Percentiles rank a stretch among this genome's conserved stretches.
These are phyloP conservation scores for Tephrocybe sp. DNA, from an alignment of 768 basidiomycete species.

Conservation along the genomic window DNA sequence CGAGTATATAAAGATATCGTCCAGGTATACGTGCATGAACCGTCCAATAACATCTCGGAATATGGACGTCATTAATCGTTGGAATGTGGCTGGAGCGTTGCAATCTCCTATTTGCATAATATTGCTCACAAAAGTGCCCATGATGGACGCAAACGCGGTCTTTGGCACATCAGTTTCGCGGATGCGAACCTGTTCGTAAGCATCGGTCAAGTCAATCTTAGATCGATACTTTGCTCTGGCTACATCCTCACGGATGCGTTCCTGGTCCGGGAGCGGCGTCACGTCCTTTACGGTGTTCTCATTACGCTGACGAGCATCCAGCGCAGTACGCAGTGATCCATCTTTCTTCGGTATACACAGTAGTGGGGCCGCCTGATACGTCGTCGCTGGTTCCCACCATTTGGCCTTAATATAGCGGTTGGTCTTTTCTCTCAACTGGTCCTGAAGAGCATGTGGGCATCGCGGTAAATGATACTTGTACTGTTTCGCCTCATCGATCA, in stretches of 20 bases:
- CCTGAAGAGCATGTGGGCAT: too few species aligned
- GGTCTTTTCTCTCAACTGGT: not conserved
- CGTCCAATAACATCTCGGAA: not conserved
- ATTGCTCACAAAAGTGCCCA: not conserved
- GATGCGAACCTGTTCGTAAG: too few species aligned
- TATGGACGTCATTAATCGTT: not conserved
- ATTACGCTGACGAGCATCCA: constrained; percentile 34
- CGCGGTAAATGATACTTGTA: too few species aligned
- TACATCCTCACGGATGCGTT: too few species aligned
- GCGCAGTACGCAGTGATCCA: constrained; percentile 27
- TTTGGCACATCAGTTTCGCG: not conserved
- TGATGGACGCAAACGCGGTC: not conserved
- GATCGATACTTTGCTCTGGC: not conserved
- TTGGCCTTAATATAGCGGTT: too few species aligned
- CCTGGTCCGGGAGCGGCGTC: constrained; percentile 41
- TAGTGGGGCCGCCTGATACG: constrained; percentile 25
- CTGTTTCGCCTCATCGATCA: too few species aligned
- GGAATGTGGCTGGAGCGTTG: not conserved
- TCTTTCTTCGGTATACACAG: constrained; percentile 32
- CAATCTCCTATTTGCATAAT: not conserved
- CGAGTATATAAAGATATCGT: not conserved
- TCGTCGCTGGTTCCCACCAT: too few species aligned
- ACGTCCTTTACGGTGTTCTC: constrained; percentile 38
- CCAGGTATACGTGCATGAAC: not conserved
- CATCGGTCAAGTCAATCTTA: not conserved